These are phyloP conservation scores for Glomus cerebriforme DNA, from an alignment of 192 early-diverging fungal genomes.

Conservation along the genomic window DNA sequence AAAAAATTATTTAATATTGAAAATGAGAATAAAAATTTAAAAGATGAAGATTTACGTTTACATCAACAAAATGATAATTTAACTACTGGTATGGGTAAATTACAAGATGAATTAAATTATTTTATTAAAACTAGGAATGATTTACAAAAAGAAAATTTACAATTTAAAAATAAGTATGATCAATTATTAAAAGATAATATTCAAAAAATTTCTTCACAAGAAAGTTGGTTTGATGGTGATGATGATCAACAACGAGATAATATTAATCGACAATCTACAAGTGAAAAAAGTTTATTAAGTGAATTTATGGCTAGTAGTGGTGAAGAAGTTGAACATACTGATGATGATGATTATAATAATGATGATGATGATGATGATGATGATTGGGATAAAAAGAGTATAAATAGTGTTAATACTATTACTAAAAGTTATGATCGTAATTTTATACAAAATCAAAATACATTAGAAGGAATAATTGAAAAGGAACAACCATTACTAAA, in stretches of 20 bases:
- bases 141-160: background rate
- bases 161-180: background rate
- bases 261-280: background rate
- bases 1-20: background rate
- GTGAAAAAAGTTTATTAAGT: background rate
- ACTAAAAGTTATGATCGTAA: background rate
- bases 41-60: background rate
- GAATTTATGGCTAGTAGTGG: background rate
- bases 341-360: background rate
- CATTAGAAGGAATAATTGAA: too few species aligned
- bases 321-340: background rate
- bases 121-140: background rate
- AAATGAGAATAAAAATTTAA: conserved; percentile 8
- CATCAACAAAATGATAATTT: background rate
- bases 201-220: too few species aligned
- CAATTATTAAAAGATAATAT: background rate
- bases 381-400: background rate
- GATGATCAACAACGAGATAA: too few species aligned
- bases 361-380: background rate
- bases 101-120: conserved; percentile 18
- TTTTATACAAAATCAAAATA: too few species aligned
- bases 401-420: background rate
- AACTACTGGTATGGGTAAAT: background rate
- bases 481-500: too few species aligned
- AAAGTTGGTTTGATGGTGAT: too few species aligned